Conservation (phyloP, 345 rosid genomes). For the Atalantia buxifolia region DNA sequence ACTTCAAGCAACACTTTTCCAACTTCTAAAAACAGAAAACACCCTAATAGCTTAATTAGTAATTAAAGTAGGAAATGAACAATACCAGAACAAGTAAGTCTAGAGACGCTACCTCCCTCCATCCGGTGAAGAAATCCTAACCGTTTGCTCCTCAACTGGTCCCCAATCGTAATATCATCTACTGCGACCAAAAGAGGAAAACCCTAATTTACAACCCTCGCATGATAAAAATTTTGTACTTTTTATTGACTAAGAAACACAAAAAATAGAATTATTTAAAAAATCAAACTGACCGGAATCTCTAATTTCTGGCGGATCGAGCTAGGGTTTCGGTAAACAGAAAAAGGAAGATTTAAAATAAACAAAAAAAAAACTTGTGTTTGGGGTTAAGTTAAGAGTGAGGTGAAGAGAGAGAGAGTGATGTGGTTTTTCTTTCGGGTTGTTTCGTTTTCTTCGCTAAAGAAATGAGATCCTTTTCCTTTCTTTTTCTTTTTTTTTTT, state of each 20-base stretch:
- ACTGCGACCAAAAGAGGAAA: conserved; percentile 25
- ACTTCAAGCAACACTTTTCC: neutral
- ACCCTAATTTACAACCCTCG: conserved; percentile 16
- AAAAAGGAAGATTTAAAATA: neutral
- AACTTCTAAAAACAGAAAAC: conserved; percentile 11
- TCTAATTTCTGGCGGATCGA: conserved; percentile 41
- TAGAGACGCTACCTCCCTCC: conserved; percentile 99
- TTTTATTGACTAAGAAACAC: conserved; percentile 1
- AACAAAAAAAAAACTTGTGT: neutral
- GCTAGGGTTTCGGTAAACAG: conserved; percentile 79
- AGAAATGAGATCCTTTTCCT: neutral
- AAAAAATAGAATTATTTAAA: conserved; percentile 4
- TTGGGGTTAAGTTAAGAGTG: conserved; percentile 3
- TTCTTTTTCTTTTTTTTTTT: neutral
- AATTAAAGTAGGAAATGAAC: conserved; percentile 53
- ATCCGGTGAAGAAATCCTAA: conserved; percentile 72
- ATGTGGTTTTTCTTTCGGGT: neutral
- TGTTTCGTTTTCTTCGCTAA: conserved; percentile 14
- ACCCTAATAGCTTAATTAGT: conserved; percentile 20
- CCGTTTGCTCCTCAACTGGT: conserved; percentile 61
- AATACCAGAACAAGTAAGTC: conserved; percentile 86
- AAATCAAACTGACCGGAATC: conserved; percentile 47
- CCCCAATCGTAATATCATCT: conserved; percentile 62
- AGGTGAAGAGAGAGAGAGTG: conserved; percentile 15
- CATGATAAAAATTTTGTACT: neutral